Evolutionary conservation across 2,329 filamentous ascomycete genomes (phyloP).

Genomic region (Aspergillus fischeri): DNA sequence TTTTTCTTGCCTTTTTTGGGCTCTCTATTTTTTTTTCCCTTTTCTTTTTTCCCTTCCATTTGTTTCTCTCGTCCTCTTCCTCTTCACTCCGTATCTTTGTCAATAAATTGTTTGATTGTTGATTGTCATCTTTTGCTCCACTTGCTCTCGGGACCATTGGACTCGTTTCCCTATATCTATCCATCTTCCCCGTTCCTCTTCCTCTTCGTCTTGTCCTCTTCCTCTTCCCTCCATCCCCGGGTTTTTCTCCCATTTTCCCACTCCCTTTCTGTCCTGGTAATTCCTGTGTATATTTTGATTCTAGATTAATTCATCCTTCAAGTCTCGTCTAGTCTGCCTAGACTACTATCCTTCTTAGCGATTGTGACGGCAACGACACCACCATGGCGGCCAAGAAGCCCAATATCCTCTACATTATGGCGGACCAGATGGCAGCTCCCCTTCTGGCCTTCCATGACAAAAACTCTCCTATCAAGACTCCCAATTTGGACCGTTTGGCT

Average conservation of each 20-base stretch:
- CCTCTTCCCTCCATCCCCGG: neutral
- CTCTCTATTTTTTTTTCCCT: constrained; percentile 16
- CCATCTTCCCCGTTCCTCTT: constrained; percentile 5
- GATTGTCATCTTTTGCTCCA: neutral
- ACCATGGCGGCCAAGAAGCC: constrained; percentile 50
- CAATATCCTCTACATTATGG: constrained; percentile 93
- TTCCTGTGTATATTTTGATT: neutral
- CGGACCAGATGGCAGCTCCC: constrained; percentile 87
- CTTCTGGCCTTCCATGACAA: constrained; percentile 89
- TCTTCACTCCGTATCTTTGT: neutral
- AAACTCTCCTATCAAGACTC: constrained; percentile 84
- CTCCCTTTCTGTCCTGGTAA: neutral
- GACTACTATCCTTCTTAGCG: neutral
- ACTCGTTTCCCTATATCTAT: neutral
- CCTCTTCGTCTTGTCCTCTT: constrained; percentile 3
- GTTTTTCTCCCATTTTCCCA: neutral
- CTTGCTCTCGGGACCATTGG: neutral
- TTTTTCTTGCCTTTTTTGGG: constrained; percentile 13
- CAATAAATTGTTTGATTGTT: neutral
- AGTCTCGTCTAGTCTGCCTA: neutral
- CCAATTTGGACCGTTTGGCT: constrained; percentile 79
- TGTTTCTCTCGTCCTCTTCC: constrained; percentile 3
- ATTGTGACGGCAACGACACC: neutral
- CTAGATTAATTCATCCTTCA: neutral
- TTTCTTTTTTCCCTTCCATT: neutral